phyloP scores from a whole-genome alignment of 2,329 filamentous ascomycete species.

The Exophiala sp. region DNA sequence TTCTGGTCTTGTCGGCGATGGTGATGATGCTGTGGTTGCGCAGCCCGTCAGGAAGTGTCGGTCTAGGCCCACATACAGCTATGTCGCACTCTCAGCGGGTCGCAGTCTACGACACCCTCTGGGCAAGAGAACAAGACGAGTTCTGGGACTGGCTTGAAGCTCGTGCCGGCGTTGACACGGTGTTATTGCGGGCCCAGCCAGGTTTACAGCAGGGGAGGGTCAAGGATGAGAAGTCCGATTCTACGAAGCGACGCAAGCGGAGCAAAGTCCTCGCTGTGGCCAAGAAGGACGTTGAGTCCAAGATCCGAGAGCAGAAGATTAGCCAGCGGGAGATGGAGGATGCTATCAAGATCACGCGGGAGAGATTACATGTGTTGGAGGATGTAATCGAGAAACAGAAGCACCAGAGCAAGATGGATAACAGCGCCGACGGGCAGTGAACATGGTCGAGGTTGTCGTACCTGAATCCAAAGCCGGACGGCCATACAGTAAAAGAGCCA shows the following conservation, averaged over 20 bases:
- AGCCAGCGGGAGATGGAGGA: conserved; percentile 68
- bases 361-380: conserved; percentile 72
- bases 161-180: conserved; percentile 64
- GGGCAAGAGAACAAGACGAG: conserved; percentile 78
- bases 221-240: conserved; percentile 18
- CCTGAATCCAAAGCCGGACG: too few species aligned
- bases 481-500: too few species aligned
- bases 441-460: neutral
- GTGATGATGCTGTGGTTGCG: conserved; percentile 70
- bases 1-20: conserved; percentile 66
- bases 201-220: neutral
- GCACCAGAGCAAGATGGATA: neutral
- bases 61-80: conserved; percentile 29
- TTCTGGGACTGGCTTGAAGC: conserved; percentile 93
- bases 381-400: conserved; percentile 55
- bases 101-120: conserved; percentile 87
- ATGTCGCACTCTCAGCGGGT: conserved; percentile 57
- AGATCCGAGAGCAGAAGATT: conserved; percentile 61
- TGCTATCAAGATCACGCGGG: conserved; percentile 78
- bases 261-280: conserved; percentile 32
- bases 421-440: neutral
- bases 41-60: conserved; percentile 29
- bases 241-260: conserved; percentile 26
- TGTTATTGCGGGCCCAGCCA: conserved; percentile 34
- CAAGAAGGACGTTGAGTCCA: conserved; percentile 48